Percentiles rank a stretch among this genome's conserved stretches.
These are phyloP conservation scores for Daldinia sp. DNA, from an alignment of 2,329 filamentous ascomycete genomes.

Conservation along the genomic window DNA sequence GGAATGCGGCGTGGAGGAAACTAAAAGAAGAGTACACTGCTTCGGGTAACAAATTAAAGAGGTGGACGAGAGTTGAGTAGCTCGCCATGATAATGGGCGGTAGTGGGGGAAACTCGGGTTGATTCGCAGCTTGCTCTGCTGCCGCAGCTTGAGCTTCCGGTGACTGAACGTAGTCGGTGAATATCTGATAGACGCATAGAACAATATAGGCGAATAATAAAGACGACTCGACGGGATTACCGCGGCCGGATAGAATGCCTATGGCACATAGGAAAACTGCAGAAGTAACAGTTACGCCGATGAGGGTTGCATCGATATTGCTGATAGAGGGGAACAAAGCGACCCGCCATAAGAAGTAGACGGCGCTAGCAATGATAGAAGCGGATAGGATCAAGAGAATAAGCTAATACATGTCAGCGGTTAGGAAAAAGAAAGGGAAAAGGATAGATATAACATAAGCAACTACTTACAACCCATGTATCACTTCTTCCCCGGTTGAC, in stretches of 20 bases:
- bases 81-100: conserved; percentile 98
- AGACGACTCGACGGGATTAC: conserved; percentile 94
- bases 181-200: conserved; percentile 99
- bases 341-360: conserved; percentile 97
- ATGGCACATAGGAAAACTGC: conserved; percentile 92
- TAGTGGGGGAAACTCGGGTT: conserved; percentile 94
- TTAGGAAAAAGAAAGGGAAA: not conserved
- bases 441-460: not conserved
- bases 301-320: conserved; percentile 90
- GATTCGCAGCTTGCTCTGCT: conserved; percentile 59
- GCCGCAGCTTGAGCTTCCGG: conserved; percentile 65
- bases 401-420: conserved; percentile 70
- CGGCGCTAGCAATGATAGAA: conserved; percentile 88
- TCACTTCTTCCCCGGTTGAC: conserved; percentile 94
- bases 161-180: conserved; percentile 94
- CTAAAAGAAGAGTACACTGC: conserved; percentile 85
- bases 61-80: conserved; percentile 88
- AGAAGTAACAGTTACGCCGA: conserved; percentile 91
- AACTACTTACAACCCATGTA: conserved; percentile 84
- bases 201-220: conserved; percentile 96
- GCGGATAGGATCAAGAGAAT: conserved; percentile 86
- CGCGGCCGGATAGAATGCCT: conserved; percentile 91
- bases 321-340: conserved; percentile 92
- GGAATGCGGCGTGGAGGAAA: conserved; percentile 89
- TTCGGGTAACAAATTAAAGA: conserved; percentile 82